Base-by-base conservation (phyloP, 257 asterid genomes). In the Solanum rostratum region DNA sequence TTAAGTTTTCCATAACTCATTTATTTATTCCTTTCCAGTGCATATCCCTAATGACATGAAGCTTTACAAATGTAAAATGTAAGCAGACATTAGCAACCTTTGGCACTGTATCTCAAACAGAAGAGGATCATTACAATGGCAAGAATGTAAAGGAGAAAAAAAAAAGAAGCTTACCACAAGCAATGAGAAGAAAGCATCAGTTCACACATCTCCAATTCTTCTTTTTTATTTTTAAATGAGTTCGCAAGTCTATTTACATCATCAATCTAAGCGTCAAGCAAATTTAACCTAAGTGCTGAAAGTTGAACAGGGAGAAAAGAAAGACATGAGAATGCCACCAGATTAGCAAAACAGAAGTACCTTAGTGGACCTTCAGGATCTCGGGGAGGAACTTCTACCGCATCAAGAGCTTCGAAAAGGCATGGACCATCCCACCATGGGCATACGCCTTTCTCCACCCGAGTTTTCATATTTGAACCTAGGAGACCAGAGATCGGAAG, bases 301-400 rank as follows among this genome's bases (percentile, higher is more conserved):
- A 45, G 13, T 43, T 41, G 80, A 37, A 71, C 5, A 74, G 3
- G 55, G 57, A 43, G 55, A 43, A 73, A 22, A 46, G 20, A 73
- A 14, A 41, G 59, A 45, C 59, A 7, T 8, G 81, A 74, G 39
- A 12, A 22, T 45, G 57, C 57, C 57, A 43, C 55, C 50, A 43
- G 15, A 46, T 46, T 15, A 76, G 60, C 43, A 49, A 74, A 68
- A 15, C 20, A 15, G 81, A 83, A 63, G 39, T 85, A 97, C 99
- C 99, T 93, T 86, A 95, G 92, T 84, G 98, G 96, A 84, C 97
- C 97, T 41, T 95, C 88, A 45, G 98, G 99, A 89, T 97, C 99
- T 83, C 96, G 98, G 4, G 24, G 7, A 5, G 96, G 98, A 88
- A 90, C 88, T 92, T 97, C 97, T 78, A 94, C 80, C 33, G 90